Percentiles rank a stretch among this genome's conserved stretches.
phyloP scores from a whole-genome alignment of 2,329 filamentous ascomycete species.

The Ascochyta viciae-villosae region DNA sequence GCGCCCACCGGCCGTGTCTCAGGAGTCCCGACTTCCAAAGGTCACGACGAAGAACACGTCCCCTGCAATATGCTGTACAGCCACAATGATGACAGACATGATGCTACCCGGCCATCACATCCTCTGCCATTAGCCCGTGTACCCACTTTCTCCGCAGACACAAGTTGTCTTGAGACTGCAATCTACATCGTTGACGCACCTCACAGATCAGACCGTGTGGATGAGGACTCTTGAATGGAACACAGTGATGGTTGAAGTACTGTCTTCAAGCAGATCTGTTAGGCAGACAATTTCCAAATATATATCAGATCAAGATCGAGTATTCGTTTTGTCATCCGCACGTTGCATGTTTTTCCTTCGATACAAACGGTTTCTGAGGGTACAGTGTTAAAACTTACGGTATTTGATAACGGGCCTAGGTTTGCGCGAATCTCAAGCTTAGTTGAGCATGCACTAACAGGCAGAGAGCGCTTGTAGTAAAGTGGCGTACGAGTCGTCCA shows the following conservation, averaged over 20 bases:
- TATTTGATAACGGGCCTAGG: too few species aligned
- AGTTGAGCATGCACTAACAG: neutral
- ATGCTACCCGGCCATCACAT: neutral
- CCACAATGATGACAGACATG: neutral
- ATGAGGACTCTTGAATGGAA: neutral
- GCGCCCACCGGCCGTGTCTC: slow-evolving; percentile 12
- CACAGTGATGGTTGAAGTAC: neutral
- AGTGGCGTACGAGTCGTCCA: neutral
- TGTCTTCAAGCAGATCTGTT: neutral
- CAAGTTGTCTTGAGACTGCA: neutral
- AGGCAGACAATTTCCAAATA: neutral
- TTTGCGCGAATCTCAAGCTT: neutral
- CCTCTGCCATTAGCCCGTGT: neutral
- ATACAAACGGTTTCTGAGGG: too few species aligned
- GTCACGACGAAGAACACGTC: neutral
- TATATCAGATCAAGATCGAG: neutral
- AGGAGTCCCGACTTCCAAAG: neutral
- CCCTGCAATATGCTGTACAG: neutral
- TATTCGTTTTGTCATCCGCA: neutral
- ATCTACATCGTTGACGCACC: neutral
- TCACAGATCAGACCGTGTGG: neutral
- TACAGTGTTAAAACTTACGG: too few species aligned
- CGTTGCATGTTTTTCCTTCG: neutral
- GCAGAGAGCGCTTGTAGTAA: neutral
- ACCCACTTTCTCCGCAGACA: neutral